phyloP scores from a whole-genome alignment of 208 protist genomes.

The Acanthamoeba castellanii region DNA sequence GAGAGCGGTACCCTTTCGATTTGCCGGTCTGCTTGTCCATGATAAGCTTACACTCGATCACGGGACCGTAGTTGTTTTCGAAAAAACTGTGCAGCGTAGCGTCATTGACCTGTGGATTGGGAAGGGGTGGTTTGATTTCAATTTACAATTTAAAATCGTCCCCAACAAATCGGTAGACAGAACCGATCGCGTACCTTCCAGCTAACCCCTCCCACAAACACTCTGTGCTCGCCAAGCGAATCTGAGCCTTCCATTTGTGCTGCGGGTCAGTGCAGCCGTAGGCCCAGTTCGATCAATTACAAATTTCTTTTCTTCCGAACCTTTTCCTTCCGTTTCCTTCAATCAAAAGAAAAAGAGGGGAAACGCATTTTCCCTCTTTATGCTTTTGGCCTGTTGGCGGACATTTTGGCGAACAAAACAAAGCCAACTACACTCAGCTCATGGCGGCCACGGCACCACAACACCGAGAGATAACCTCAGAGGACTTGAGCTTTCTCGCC shows the following conservation, averaged over 20 bases:
- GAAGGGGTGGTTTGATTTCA: neutral
- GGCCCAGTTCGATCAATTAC: too few species aligned
- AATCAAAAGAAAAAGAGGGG: too few species aligned
- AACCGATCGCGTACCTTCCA: conserved; percentile 26
- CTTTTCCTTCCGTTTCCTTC: too few species aligned
- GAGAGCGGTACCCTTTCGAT: conserved; percentile 68
- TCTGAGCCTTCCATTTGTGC: neutral
- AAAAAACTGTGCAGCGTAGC: conserved; percentile 24
- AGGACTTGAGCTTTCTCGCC: too few species aligned
- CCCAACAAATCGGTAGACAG: too few species aligned
- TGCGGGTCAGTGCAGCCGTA: neutral
- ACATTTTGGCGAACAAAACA: too few species aligned
- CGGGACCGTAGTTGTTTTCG: conserved; percentile 64
- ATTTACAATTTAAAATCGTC: neutral
- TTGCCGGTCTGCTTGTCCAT: conserved; percentile 66
- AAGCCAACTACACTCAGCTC: too few species aligned
- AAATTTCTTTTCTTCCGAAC: too few species aligned
- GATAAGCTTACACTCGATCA: conserved; percentile 65
- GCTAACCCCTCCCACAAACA: conserved; percentile 67
- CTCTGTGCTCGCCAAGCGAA: neutral
- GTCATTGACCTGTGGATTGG: conserved; percentile 10
- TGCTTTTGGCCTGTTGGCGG: too few species aligned
- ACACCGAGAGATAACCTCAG: too few species aligned
- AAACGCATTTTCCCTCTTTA: too few species aligned
- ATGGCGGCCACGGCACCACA: too few species aligned